Evolutionary conservation across 1,284 basidiomycete species (phyloP), one percentile per base, ranked within the genome.

Genomic region (Boletus semigastroideus): DNA sequence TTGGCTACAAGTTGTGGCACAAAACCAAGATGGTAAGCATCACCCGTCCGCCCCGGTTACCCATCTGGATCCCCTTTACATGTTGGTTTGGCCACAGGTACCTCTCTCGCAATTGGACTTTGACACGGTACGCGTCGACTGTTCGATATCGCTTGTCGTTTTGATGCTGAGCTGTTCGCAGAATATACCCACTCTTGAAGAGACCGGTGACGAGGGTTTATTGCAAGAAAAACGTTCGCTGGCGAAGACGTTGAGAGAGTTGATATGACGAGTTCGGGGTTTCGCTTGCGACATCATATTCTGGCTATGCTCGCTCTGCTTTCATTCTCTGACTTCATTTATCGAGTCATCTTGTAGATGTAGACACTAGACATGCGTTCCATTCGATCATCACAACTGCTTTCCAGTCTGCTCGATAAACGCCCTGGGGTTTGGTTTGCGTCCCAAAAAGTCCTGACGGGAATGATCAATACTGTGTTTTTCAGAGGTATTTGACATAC

Each of bases 381-480:
- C 25, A 7, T 25, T 25, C 25, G 31, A 16, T 33, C 31, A 16
- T 33, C 31, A 33, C 14, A 16, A 16, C 13, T 13, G 16, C 31
- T 4, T 13, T 33, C 14, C 16, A 16, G 31, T 33, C 25, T 39
- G 40, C 52, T 64, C 62, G 10, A 67, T 60, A 31, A 64, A 64
- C 16, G 90, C 90, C 17, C 87, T 80, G 54, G 82, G 84, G 59
- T 87, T 89, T 4, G 90, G 87, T 43, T 78, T 75, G 14, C 90
- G 78, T 5, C 90, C 90, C 51, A 93, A 77, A 80, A 92, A 91
- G 58, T 85, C 76, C 75, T 50, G 9, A 20, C 16, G 19, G 36
- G 16, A 11, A 38, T 9, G 37, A 38, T 38, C n/a, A 13, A 2
- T 33, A 9, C 14, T 6, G 14, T 16, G 31, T 16, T 13, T 31